Percentiles rank a stretch among this genome's conserved stretches.
phyloP scores from a whole-genome alignment of 257 asterid species.

The Nicotiana attenuata region DNA sequence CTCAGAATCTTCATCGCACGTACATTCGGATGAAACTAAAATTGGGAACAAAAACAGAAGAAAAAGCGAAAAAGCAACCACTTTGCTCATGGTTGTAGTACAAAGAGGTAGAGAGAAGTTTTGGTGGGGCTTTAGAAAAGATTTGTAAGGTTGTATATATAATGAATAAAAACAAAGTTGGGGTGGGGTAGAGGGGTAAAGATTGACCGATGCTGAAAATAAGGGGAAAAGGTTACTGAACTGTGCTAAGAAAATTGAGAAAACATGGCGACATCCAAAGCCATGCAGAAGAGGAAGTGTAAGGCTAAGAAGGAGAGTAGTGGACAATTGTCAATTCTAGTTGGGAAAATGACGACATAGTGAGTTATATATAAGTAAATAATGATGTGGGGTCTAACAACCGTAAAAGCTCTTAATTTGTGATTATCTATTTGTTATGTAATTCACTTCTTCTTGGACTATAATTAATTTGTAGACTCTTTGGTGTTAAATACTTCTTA shows the following conservation, averaged over 20 bases:
- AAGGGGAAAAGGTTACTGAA: not conserved
- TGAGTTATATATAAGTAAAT: not conserved
- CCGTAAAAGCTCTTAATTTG: not conserved
- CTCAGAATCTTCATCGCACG: conserved; percentile 29
- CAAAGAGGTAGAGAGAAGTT: not conserved
- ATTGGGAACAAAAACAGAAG: not conserved
- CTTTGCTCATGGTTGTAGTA: not conserved
- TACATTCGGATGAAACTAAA: conserved; percentile 21
- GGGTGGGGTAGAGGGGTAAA: not conserved
- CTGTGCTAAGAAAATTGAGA: not conserved
- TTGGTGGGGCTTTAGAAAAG: not conserved
- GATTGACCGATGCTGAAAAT: not conserved
- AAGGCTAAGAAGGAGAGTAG: not conserved
- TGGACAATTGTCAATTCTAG: not conserved
- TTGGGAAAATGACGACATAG: not conserved
- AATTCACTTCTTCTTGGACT: not conserved
- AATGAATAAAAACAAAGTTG: not conserved
- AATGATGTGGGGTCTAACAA: not conserved
- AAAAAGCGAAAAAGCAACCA: not conserved
- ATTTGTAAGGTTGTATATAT: not conserved
- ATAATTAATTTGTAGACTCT: not conserved
- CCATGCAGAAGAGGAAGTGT: not conserved
- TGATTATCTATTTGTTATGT: not conserved
- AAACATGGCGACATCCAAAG: conserved; percentile 7
- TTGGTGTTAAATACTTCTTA: too few relatives aligned